phyloP scores from a whole-genome alignment of 805 yeast species.

The Candida schatavii region DNA sequence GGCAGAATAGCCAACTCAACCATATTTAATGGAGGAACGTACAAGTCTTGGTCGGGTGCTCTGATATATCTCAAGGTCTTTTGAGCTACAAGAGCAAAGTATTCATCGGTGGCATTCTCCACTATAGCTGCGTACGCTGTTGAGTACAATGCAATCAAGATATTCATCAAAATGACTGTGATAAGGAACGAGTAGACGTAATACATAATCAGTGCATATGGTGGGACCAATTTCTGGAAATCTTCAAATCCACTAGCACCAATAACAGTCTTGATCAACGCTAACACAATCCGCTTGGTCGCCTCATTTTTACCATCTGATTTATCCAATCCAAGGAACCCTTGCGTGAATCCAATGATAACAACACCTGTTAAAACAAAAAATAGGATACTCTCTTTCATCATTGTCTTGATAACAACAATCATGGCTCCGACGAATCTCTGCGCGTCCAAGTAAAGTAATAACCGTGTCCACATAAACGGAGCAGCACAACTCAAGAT shows the following conservation, averaged over 20 bases:
- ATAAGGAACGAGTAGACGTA: constrained; percentile 76
- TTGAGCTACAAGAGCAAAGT: constrained; percentile 78
- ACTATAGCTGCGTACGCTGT: constrained; percentile 80
- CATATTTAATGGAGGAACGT: constrained; percentile 81
- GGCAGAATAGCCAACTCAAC: constrained; percentile 51
- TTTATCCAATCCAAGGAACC: constrained; percentile 81
- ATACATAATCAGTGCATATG: constrained; percentile 78
- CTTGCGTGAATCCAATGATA: constrained; percentile 79
- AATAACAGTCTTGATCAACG: constrained; percentile 67
- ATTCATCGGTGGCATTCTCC: constrained; percentile 81
- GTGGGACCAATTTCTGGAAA: constrained; percentile 72
- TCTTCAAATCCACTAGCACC: constrained; percentile 73
- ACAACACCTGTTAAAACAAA: constrained; percentile 70
- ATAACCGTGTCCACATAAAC: constrained; percentile 76
- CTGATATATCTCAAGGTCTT: constrained; percentile 80
- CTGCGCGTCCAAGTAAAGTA: constrained; percentile 74
- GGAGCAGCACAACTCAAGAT: constrained; percentile 80
- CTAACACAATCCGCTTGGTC: constrained; percentile 58
- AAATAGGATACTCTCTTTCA: constrained; percentile 82
- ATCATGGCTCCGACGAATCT: constrained; percentile 86
- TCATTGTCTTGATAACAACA: constrained; percentile 79
- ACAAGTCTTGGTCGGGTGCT: constrained; percentile 85
- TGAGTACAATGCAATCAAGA: constrained; percentile 79
- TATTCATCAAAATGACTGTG: constrained; percentile 72
- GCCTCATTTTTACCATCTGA: constrained; percentile 84